A percentile compares a stretch with the other conserved stretches of the same genome.
phyloP scores from a whole-genome alignment of 2,329 filamentous ascomycete genomes.

The Scedosporium dehoogii region DNA sequence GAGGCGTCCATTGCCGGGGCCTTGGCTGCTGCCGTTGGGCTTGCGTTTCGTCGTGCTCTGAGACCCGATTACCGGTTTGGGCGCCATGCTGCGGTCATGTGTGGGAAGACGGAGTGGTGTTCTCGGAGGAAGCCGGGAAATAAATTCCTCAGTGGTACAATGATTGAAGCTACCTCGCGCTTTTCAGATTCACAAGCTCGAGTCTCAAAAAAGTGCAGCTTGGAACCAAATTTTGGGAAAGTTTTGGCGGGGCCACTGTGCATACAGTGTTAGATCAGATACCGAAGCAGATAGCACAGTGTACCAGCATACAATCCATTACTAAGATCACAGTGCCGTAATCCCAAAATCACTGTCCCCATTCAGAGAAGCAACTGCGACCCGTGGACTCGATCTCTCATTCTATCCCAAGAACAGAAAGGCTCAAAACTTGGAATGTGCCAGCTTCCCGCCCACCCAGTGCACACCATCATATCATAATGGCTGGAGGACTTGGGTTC shows the following conservation, averaged over 20 bases:
- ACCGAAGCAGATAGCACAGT: neutral
- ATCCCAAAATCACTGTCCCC: neutral
- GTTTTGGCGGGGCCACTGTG: neutral
- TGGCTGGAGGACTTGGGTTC: neutral
- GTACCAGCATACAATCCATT: neutral
- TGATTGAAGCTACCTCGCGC: neutral
- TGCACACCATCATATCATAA: neutral
- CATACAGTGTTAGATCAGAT: neutral
- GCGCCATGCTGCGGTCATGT: slow-evolving; percentile 1
- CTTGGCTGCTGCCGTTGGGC: slow-evolving; percentile 1
- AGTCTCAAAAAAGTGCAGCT: neutral
- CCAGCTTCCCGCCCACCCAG: neutral
- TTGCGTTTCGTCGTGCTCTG: slow-evolving; percentile 1
- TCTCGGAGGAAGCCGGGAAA: neutral
- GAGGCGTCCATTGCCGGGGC: slow-evolving; percentile 1
- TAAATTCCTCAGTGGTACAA: neutral
- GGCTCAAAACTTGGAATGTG: neutral
- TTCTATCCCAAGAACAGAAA: slow-evolving; percentile 1
- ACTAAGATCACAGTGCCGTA: neutral
- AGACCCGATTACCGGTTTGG: slow-evolving; percentile 1
- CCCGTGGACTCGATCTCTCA: neutral
- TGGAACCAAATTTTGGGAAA: neutral
- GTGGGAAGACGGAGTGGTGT: neutral
- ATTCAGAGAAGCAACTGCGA: neutral
- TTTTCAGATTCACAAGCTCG: neutral